Conservation (phyloP, 2,329 filamentous ascomycete genomes). For the Xylariaceae sp. region DNA sequence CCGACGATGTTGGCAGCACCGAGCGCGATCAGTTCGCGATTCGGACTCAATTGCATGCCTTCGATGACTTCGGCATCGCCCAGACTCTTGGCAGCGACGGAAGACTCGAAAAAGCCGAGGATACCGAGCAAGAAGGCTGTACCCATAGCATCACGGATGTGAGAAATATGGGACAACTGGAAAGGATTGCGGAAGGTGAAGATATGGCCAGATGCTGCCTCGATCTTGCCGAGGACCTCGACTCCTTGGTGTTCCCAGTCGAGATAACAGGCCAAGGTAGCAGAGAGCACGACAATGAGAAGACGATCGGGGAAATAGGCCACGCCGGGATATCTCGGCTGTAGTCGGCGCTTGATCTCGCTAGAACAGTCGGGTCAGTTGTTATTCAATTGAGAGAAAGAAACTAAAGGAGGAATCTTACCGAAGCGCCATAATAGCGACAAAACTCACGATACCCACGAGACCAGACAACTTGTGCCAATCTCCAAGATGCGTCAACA, state of each 20-base stretch:
- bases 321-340: conserved; percentile 71
- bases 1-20: conserved; percentile 88
- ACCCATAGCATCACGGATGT: conserved; percentile 80
- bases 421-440: conserved; percentile 86
- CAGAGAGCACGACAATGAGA: conserved; percentile 78
- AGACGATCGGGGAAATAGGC: conserved; percentile 92
- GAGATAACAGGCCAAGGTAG: conserved; percentile 69
- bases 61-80: conserved; percentile 65
- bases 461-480: conserved; percentile 70
- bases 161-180: conserved; percentile 65
- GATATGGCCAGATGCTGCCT: conserved; percentile 62
- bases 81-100: conserved; percentile 88
- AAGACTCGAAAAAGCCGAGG: conserved; percentile 97
- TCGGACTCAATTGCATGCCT: conserved; percentile 78
- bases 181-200: conserved; percentile 89
- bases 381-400: not conserved
- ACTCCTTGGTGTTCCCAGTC: conserved; percentile 77
- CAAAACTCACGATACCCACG: conserved; percentile 74
- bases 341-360: conserved; percentile 73
- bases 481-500: conserved; percentile 60
- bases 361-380: conserved; percentile 38
- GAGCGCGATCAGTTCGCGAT: conserved; percentile 87
- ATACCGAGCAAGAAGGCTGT: conserved; percentile 91
- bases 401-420: conserved; percentile 37
- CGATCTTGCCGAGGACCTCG: conserved; percentile 75